These are phyloP conservation scores for Achaetomiella virescens DNA, from an alignment of 495 filamentous ascomycete genomes.

Conservation along the genomic window DNA sequence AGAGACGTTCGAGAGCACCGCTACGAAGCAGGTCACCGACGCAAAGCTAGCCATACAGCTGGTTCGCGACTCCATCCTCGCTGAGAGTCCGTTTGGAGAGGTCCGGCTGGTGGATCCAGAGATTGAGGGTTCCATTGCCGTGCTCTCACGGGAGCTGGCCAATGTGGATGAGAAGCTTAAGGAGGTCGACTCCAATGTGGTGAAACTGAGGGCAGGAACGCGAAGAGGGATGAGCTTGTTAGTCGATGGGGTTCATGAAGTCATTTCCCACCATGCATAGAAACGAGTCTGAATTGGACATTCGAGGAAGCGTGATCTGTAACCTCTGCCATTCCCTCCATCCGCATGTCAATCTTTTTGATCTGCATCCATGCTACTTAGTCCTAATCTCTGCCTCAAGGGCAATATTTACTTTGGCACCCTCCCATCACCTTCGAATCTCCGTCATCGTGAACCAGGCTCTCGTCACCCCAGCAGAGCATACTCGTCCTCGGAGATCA, in stretches of 20 bases:
- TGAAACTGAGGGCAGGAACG: conserved; percentile 25
- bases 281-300: too few relatives aligned
- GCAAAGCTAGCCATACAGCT: conserved; percentile 35
- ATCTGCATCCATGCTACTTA: too few relatives aligned
- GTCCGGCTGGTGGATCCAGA: conserved; percentile 38
- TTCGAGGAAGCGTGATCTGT: too few relatives aligned
- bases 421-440: too few relatives aligned
- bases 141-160: conserved; percentile 33
- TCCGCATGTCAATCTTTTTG: too few relatives aligned
- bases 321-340: too few relatives aligned
- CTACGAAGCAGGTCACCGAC: conserved; percentile 34
- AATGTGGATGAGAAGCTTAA: conserved; percentile 25
- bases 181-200: conserved; percentile 21
- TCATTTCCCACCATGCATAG: too few relatives aligned
- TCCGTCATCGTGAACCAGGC: too few relatives aligned
- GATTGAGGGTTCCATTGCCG: conserved; percentile 30
- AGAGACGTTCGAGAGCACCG: conserved; percentile 31
- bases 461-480: too few relatives aligned
- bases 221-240: conserved; percentile 36
- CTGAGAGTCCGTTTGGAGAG: conserved; percentile 35
- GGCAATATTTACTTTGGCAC: too few relatives aligned
- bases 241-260: conserved; percentile 31
- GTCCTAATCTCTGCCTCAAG: too few relatives aligned
- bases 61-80: conserved; percentile 37
- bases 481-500: too few relatives aligned